These are phyloP conservation scores for Taphrina deformans DNA, from an alignment of 1,139 yeast species.

Conservation along the genomic window DNA sequence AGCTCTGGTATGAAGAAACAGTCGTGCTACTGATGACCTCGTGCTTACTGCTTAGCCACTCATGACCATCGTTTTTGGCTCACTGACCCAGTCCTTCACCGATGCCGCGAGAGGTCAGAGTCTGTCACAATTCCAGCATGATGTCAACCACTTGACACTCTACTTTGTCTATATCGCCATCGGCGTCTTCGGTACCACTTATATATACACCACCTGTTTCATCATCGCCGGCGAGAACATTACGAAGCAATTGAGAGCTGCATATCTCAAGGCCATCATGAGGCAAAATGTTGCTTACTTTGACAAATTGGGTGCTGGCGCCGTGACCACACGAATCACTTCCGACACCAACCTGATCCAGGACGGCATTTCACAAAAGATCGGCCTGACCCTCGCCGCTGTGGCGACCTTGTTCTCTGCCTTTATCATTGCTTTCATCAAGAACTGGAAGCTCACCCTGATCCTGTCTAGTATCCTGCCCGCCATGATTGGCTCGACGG, in stretches of 20 bases:
- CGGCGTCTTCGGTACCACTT: slow-evolving; percentile 41
- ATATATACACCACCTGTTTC: slow-evolving; percentile 40
- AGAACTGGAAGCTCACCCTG: slow-evolving; percentile 49
- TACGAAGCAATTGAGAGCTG: slow-evolving; percentile 49
- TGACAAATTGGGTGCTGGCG: slow-evolving; percentile 52
- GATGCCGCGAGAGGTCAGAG: slow-evolving; percentile 42
- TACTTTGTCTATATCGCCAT: slow-evolving; percentile 43
- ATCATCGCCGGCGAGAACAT: slow-evolving; percentile 50
- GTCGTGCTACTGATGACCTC: not conserved
- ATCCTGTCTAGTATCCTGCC: slow-evolving; percentile 48
- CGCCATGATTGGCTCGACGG: slow-evolving; percentile 46
- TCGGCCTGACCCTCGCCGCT: slow-evolving; percentile 48
- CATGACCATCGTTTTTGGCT: slow-evolving; percentile 43
- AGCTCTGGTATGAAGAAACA: slow-evolving; percentile 7
- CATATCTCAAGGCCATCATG: slow-evolving; percentile 47
- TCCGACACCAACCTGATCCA: slow-evolving; percentile 50
- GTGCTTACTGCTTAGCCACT: slow-evolving; percentile 42
- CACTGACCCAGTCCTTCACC: slow-evolving; percentile 47
- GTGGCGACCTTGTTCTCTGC: slow-evolving; percentile 49
- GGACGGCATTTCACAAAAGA: slow-evolving; percentile 52
- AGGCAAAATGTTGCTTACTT: slow-evolving; percentile 52
- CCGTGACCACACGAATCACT: slow-evolving; percentile 49
- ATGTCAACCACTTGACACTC: slow-evolving; percentile 40
- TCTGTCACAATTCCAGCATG: slow-evolving; percentile 39
- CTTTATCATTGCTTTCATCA: slow-evolving; percentile 48